phyloP scores from a whole-genome alignment of 2,329 filamentous ascomycete species.

The Paraphaeosphaeria sporulosa region DNA sequence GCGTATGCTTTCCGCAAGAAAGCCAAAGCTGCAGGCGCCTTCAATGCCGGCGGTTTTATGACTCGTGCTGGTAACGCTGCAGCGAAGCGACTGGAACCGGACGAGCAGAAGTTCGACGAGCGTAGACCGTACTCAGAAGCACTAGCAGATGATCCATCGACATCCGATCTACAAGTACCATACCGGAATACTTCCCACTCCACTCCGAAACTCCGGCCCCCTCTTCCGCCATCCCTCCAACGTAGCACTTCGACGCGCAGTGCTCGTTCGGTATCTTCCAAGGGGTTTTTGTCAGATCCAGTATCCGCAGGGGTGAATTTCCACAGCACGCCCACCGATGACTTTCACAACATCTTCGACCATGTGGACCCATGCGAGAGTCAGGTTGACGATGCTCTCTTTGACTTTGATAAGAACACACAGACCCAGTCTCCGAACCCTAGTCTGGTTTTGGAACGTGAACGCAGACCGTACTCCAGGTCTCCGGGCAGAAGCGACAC shows the following conservation, averaged over 20 bases:
- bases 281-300: slow-evolving; percentile 2
- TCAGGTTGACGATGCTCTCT: too few species aligned
- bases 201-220: slow-evolving; percentile 7
- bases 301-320: too few species aligned
- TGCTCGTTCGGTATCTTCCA: slow-evolving; percentile 7
- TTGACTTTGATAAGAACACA: too few species aligned
- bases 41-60: slow-evolving; percentile 81
- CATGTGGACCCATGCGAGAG: too few species aligned
- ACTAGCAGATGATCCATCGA: too few species aligned
- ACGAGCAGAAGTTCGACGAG: slow-evolving; percentile 67
- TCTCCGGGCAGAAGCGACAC: too few species aligned
- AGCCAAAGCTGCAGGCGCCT: slow-evolving; percentile 68
- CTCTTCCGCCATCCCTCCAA: not conserved
- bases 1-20: slow-evolving; percentile 82
- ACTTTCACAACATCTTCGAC: too few species aligned
- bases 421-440: too few species aligned
- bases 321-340: too few species aligned
- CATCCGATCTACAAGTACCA: too few species aligned
- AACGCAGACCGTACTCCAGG: too few species aligned
- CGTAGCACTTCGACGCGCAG: slow-evolving; percentile 8
- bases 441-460: too few species aligned
- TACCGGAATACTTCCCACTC: not conserved
- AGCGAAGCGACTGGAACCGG: slow-evolving; percentile 72
- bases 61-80: slow-evolving; percentile 86
- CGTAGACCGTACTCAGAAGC: slow-evolving; percentile 35